Evolutionary conservation across 768 basidiomycete species (phyloP), one percentile per base, ranked within the genome.

Genomic region (Mycena olivaceomarginata): DNA sequence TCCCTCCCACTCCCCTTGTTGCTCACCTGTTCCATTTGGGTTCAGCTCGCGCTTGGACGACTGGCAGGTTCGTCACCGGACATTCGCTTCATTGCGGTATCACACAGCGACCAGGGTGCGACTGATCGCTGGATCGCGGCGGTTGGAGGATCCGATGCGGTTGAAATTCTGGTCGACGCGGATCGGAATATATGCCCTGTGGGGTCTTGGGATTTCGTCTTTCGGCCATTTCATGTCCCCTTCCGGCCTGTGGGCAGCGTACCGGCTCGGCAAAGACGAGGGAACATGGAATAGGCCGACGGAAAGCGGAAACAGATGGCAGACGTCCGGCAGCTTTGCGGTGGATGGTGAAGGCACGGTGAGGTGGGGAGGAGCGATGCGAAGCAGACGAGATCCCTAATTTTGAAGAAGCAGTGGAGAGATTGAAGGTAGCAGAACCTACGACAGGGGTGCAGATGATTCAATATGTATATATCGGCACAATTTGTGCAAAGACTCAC

Each of bases 301-400:
- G 56, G 70, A 76, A 59, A 72, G 70, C 31, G 75, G 75, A 0
- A 76, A 45, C 16, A 39, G 75, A 16, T 76, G 75, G 75, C 75
- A 76, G 70, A 72, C 37, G 1, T 40, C 75, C 2, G 75, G 75
- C 25, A 72, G 75, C 22, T 76, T 76, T 63, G 75, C 70, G 40
- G 68, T 76, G 45, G 75, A 76, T n/a, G 7, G 11, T 10, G 39
- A 62, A 16, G 75, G 70, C 2, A 67, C 11, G 2, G 65, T 76
- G 2, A 46, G 48, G 40, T 76, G 75, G 75, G 70, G 75, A 51
- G 70, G 69, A 6, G 57, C 70, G 13, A 76, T 71, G 70, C 60
- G 39, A 20, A 62, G 75, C 70, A 4, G 56, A 48, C 20, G 75
- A 76, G 22, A 39, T 72, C 56, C 70, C 65, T 16, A 39, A 76